Base-by-base conservation (phyloP, 192 early-diverging fungal species). In the Backusella sp. region DNA sequence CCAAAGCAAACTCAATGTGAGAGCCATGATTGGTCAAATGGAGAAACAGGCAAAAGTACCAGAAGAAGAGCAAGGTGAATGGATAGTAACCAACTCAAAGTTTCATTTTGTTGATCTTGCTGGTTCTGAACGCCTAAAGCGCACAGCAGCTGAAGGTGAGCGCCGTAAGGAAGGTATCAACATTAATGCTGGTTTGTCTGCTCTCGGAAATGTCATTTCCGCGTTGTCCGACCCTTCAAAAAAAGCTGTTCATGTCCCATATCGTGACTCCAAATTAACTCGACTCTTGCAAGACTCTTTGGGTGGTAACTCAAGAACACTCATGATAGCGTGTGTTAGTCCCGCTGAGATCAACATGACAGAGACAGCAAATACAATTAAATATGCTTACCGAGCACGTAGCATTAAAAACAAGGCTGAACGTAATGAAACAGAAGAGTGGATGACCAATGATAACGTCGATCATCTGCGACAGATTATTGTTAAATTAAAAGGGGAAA, bases 71-170 rank as follows among this genome's bases (percentile, higher is more conserved):
- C 83, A 86, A 36, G 90, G 84, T 9, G 90, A 90, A 59, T 85
- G 84, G 78, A 80, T 92, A 28, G 77, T 85, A 0, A 73, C 94
- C 30, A 85, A 85, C 3, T 96, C 94, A 30, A 99, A 99, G 84
- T 97, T 99, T 74, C 96, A 98, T 80, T 99, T 99, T 87, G 98
- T 99, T 11, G 98, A 99, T 85, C 84, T 99, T 82, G 98, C 98
- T 14, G 98, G 98, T 15, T 96, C 94, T 19, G 98, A 99, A 85
- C 85, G 94, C 23, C 83, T 99, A 19, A 99, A 99, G 85, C 90
- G 94, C 26, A 99, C 97, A 8, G 88, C 93, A 26, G 96, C 96
- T 0, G 92, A 91, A 65, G 97, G 97, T 32, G 96, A 97, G 44
- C 88, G 97, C 39, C 93, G 92, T 72, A 94, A 94, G 77, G 97